Conservation (phyloP, 1,139 yeast genomes). For the Maudiozyma humilis region DNA sequence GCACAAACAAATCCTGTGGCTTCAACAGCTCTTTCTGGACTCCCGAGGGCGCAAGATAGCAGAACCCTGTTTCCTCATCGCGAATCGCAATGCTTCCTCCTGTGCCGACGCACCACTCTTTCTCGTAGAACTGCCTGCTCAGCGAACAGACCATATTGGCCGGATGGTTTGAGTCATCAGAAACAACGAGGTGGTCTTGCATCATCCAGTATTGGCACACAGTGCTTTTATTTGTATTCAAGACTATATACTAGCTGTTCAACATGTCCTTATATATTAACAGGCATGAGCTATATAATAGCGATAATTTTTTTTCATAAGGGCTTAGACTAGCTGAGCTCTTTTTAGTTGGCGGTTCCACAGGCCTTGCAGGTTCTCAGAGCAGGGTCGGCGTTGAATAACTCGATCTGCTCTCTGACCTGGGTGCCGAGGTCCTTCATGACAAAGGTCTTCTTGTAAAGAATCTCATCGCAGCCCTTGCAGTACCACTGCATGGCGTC, state of each 20-base stretch:
- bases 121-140: constrained; percentile 66
- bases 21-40: constrained; percentile 85
- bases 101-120: constrained; percentile 92
- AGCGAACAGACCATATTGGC: constrained; percentile 79
- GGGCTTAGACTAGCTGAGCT: too few species aligned
- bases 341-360: constrained; percentile 57
- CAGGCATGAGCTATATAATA: too few species aligned
- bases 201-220: too few species aligned
- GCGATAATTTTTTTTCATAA: too few species aligned
- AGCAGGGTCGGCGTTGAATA: constrained; percentile 54
- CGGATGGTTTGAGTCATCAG: constrained; percentile 61
- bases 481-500: constrained; percentile 88
- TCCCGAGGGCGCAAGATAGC: constrained; percentile 88
- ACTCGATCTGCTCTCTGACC: constrained; percentile 71
- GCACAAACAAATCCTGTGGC: constrained; percentile 77
- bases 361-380: constrained; percentile 70
- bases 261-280: too few species aligned
- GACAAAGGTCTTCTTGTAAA: constrained; percentile 64
- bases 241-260: too few species aligned
- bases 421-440: constrained; percentile 84
- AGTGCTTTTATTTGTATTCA: too few species aligned
- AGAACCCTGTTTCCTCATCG: constrained; percentile 43
- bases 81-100: constrained; percentile 90
- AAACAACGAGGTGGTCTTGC: constrained; percentile 14
- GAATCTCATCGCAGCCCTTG: constrained; percentile 51